Evolutionary conservation across 2,329 filamentous ascomycete species (phyloP).

Genomic region (Penicillium sclerotiorum): DNA sequence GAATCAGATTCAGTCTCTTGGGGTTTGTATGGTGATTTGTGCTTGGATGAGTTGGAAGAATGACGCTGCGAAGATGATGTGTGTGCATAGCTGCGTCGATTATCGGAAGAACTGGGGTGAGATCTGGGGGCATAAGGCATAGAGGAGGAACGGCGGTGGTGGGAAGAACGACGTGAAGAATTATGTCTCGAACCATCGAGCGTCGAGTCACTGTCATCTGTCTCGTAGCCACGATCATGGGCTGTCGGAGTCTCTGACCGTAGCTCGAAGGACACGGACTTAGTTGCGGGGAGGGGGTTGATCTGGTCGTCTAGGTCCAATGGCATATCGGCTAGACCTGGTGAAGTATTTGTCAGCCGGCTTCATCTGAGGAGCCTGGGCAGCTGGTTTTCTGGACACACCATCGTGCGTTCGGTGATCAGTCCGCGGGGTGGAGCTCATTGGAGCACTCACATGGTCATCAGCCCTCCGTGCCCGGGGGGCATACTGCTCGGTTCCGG

Average conservation of each 20-base stretch:
- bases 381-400: conserved; percentile 38
- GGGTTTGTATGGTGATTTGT: conserved; percentile 6
- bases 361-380: not conserved
- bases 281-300: conserved; percentile 26
- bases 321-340: conserved; percentile 23
- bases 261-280: conserved; percentile 39
- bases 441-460: conserved; percentile 55
- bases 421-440: conserved; percentile 38
- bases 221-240: conserved; percentile 43
- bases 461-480: conserved; percentile 44
- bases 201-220: conserved; percentile 46
- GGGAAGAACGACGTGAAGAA: conserved; percentile 19
- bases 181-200: conserved; percentile 21
- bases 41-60: not conserved
- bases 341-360: conserved; percentile 13
- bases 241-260: conserved; percentile 12
- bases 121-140: conserved; percentile 21
- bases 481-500: conserved; percentile 43
- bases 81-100: conserved; percentile 7
- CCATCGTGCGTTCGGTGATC: conserved; percentile 43
- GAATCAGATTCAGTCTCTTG: conserved; percentile 43
- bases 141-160: conserved; percentile 29
- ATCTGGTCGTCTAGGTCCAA: too few species aligned
- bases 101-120: conserved; percentile 7
- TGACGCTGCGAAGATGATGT: not conserved